Conservation (phyloP, 208 protist species). For the Trypanosoma mega region DNA sequence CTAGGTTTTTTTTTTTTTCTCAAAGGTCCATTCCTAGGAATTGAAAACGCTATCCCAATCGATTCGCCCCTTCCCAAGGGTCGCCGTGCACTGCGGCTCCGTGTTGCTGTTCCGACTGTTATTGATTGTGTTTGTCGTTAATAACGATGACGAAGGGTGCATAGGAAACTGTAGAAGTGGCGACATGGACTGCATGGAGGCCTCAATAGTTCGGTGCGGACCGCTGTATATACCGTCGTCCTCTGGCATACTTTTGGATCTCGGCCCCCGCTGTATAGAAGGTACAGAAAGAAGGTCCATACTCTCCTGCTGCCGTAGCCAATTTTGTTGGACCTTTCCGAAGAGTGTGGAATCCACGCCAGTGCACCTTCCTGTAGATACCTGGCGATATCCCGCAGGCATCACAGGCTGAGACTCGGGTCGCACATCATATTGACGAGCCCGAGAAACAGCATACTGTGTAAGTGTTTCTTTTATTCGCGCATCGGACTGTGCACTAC, state of each 20-base stretch:
- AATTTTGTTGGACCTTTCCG: slow-evolving; percentile 12
- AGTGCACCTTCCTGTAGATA: not conserved
- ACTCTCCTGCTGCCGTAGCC: slow-evolving; percentile 19
- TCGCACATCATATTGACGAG: slow-evolving; percentile 9
- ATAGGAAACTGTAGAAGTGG: slow-evolving; percentile 2
- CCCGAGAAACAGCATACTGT: slow-evolving; percentile 21
- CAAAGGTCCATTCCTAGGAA: too few relatives aligned
- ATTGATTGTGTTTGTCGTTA: not conserved
- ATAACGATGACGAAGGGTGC: not conserved
- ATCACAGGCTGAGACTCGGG: not conserved
- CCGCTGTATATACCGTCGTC: slow-evolving; percentile 2
- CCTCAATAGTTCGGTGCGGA: slow-evolving; percentile 15
- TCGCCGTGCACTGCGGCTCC: not conserved
- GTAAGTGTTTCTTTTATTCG: slow-evolving; percentile 10
- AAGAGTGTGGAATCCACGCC: not conserved
- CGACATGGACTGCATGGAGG: slow-evolving; percentile 11
- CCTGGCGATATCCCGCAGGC: not conserved
- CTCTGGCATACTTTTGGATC: not conserved
- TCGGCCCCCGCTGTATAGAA: not conserved
- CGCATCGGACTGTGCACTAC: slow-evolving; percentile 15
- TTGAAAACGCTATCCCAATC: slow-evolving; percentile 25
- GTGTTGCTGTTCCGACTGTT: not conserved
- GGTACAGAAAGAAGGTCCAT: not conserved
- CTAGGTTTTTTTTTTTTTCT: not conserved
- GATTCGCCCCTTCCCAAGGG: not conserved